phyloP scores from a whole-genome alignment of 805 yeast species.

The Candida gorgasii region DNA sequence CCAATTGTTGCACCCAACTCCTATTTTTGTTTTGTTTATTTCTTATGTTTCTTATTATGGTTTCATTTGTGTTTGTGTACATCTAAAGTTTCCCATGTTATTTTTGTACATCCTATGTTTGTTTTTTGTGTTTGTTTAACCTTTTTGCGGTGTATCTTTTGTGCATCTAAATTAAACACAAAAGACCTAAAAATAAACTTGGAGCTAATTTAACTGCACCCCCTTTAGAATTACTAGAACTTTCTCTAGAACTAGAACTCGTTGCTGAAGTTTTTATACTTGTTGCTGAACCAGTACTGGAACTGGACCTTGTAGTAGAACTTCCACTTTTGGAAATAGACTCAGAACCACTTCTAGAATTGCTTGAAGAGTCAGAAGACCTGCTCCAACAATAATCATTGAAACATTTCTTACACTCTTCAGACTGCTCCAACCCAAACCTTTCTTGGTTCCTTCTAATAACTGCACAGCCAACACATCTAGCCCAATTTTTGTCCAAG shows the following conservation, averaged over 20 bases:
- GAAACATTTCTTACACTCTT: slow-evolving; percentile 74
- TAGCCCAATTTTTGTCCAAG: slow-evolving; percentile 64
- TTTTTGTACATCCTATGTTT: too few relatives aligned
- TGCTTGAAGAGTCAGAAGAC: too few relatives aligned
- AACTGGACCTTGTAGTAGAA: not conserved
- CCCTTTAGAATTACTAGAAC: not conserved
- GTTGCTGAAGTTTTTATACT: not conserved
- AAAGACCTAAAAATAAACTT: not conserved
- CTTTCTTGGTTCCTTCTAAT: slow-evolving; percentile 77
- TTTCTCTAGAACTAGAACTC: not conserved
- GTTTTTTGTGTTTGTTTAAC: too few relatives aligned
- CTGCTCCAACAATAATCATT: slow-evolving; percentile 66
- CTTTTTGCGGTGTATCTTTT: not conserved
- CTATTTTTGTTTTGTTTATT: too few relatives aligned
- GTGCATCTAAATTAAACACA: not conserved
- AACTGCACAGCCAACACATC: slow-evolving; percentile 83
- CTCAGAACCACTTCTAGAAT: not conserved
- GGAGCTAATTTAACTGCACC: not conserved
- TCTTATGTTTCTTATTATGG: too few relatives aligned
- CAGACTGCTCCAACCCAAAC: slow-evolving; percentile 55
- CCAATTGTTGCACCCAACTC: too few relatives aligned
- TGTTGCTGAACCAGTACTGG: not conserved
- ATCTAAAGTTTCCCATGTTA: too few relatives aligned
- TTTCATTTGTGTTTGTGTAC: too few relatives aligned
- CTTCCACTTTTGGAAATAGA: not conserved